Evolutionary conservation across 2,329 filamentous ascomycete species (phyloP).

Genomic region (Neofusicoccum cordaticola): DNA sequence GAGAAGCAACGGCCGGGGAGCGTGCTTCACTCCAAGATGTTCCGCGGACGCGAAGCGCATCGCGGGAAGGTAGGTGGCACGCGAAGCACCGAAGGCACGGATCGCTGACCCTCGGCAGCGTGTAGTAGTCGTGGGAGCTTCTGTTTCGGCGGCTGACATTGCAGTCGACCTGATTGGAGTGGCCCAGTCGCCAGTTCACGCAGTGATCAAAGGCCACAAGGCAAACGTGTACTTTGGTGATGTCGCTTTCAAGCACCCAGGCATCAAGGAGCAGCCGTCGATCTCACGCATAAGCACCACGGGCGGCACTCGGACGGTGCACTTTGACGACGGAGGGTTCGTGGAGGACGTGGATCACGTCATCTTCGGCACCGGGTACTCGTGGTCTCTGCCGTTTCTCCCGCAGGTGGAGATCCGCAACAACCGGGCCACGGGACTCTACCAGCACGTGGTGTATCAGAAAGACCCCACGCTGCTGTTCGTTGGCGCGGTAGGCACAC

Average conservation of each 20-base stretch:
- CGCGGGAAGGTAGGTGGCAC: conserved; percentile 21
- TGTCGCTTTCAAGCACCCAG: conserved; percentile 58
- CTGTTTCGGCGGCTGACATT: conserved; percentile 64
- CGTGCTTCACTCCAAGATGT: conserved; percentile 57
- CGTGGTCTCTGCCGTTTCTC: conserved; percentile 60
- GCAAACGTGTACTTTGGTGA: conserved; percentile 56
- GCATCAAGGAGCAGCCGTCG: conserved; percentile 48
- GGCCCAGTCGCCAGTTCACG: conserved; percentile 49
- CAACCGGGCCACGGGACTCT: conserved; percentile 56
- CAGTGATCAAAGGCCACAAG: conserved; percentile 55
- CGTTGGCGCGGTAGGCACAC: conserved; percentile 53
- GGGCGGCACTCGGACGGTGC: conserved; percentile 43
- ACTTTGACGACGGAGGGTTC: conserved; percentile 56
- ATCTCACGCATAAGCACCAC: conserved; percentile 45
- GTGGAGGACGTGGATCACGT: conserved; percentile 58
- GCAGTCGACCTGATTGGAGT: conserved; percentile 51
- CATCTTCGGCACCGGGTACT: conserved; percentile 66
- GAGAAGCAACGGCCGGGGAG: conserved; percentile 48
- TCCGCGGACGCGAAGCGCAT: conserved; percentile 47
- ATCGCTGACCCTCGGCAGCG: conserved; percentile 38
- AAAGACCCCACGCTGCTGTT: conserved; percentile 57
- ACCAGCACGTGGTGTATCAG: conserved; percentile 57
- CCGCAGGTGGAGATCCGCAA: conserved; percentile 50
- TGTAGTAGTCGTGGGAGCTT: conserved; percentile 62
- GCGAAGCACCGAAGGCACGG: not conserved